Evolutionary conservation across 179 eudicot species (phyloP).

Genomic region (Silene vulgaris): DNA sequence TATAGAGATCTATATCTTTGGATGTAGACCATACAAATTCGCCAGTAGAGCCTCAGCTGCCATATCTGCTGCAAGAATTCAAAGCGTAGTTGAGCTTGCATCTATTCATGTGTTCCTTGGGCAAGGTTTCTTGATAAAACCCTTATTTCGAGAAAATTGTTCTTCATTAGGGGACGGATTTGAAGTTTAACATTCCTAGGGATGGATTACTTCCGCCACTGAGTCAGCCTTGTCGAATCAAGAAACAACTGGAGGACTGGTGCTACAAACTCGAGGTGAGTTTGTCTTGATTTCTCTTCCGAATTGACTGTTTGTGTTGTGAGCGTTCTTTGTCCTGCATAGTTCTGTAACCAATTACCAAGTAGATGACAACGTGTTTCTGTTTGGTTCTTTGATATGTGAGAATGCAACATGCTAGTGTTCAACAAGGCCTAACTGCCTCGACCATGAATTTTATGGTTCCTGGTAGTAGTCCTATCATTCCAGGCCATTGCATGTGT

Average conservation of each 20-base stretch:
- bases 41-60: too few relatives aligned
- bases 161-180: constrained; percentile 32
- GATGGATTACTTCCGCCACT: constrained; percentile 68
- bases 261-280: constrained; percentile 40
- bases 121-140: constrained; percentile 67
- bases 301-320: constrained; percentile 11
- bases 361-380: too few relatives aligned
- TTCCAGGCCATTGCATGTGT: too few relatives aligned
- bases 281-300: constrained; percentile 5
- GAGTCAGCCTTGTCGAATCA: constrained; percentile 50
- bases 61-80: too few relatives aligned
- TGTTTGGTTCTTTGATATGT: too few relatives aligned
- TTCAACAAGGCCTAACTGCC: not conserved
- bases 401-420: constrained; percentile 4
- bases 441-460: not conserved
- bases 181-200: constrained; percentile 19
- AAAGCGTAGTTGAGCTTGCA: too few relatives aligned
- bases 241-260: constrained; percentile 30
- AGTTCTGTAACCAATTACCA: not conserved
- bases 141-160: constrained; percentile 72
- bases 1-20: too few relatives aligned
- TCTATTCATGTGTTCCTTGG: too few relatives aligned
- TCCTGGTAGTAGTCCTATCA: not conserved
- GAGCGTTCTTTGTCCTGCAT: not conserved
- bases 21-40: too few relatives aligned